Conservation (phyloP, 2,329 filamentous ascomycete species). For the Arthrobotrys conoides region DNA sequence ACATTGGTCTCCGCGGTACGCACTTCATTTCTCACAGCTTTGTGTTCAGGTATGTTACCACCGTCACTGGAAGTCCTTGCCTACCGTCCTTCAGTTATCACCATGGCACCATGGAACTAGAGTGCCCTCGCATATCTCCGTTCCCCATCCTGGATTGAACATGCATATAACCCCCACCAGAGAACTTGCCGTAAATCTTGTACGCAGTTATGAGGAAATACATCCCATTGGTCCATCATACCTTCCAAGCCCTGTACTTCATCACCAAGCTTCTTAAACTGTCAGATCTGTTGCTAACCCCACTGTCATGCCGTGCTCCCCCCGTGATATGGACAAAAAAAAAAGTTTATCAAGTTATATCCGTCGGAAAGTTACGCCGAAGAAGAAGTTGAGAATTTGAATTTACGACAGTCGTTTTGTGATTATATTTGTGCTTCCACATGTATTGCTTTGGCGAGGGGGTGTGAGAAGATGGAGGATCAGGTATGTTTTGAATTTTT, state of each 20-base stretch:
- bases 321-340: slow-evolving; percentile 65
- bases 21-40: slow-evolving; percentile 71
- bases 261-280: slow-evolving; percentile 44
- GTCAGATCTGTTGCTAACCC: slow-evolving; percentile 69
- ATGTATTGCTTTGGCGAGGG: slow-evolving; percentile 70
- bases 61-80: slow-evolving; percentile 65
- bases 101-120: background rate
- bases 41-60: slow-evolving; percentile 73
- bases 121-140: slow-evolving; percentile 11
- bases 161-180: slow-evolving; percentile 63
- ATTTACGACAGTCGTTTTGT: slow-evolving; percentile 54
- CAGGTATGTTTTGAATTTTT: no score
- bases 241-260: slow-evolving; percentile 62
- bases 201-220: slow-evolving; percentile 27
- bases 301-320: slow-evolving; percentile 78
- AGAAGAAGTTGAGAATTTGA: slow-evolving; percentile 51
- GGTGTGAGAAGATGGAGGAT: slow-evolving; percentile 67
- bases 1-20: slow-evolving; percentile 72
- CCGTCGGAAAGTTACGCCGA: slow-evolving; percentile 48
- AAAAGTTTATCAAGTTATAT: slow-evolving; percentile 58
- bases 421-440: slow-evolving; percentile 66
- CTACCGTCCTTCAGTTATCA: slow-evolving; percentile 67
- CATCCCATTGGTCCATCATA: slow-evolving; percentile 62
- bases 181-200: slow-evolving; percentile 68
- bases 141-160: background rate